phyloP scores from a whole-genome alignment of 495 filamentous ascomycete genomes.

The Chaetomium fimeti region DNA sequence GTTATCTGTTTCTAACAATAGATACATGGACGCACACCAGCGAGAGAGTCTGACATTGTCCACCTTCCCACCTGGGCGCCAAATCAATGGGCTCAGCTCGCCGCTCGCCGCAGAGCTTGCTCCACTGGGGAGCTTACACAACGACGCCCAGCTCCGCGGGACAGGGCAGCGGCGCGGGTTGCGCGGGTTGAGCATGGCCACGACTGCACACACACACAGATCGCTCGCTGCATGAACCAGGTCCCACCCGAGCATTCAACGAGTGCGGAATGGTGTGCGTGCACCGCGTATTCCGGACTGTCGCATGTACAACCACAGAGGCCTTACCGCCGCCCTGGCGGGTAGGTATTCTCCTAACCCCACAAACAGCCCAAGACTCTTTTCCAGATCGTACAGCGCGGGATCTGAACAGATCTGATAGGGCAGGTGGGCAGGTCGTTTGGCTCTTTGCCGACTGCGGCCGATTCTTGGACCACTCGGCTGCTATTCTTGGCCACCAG shows the following conservation, averaged over 20 bases:
- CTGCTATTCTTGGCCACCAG: slow-evolving; percentile 19
- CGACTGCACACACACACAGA: slow-evolving; percentile 19
- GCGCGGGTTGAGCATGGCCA: slow-evolving; percentile 1
- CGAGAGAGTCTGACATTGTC: background rate
- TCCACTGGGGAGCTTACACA: background rate
- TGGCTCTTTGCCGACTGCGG: background rate
- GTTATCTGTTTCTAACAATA: slow-evolving; percentile 12
- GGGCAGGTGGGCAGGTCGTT: slow-evolving; percentile 1
- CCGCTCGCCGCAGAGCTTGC: slow-evolving; percentile 5
- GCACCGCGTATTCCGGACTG: too few relatives aligned
- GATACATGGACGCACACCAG: background rate
- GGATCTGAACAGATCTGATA: slow-evolving; percentile 16
- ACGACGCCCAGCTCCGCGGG: background rate
- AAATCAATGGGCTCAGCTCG: slow-evolving; percentile 3
- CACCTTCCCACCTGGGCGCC: slow-evolving; percentile 16
- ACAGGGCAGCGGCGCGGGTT: background rate
- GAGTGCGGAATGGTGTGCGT: background rate
- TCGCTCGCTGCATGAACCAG: slow-evolving; percentile 19
- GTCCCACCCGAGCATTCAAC: slow-evolving; percentile 12
- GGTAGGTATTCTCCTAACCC: background rate
- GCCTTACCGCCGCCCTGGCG: slow-evolving; percentile 10
- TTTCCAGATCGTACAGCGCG: slow-evolving; percentile 2
- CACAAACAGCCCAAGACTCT: background rate
- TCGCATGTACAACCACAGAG: background rate
- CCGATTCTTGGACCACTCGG: slow-evolving; percentile 6